Percentiles rank a stretch among this genome's conserved stretches.
These are phyloP conservation scores for Ophiostoma populinum DNA, from an alignment of 2,329 filamentous ascomycete species.

Conservation along the genomic window DNA sequence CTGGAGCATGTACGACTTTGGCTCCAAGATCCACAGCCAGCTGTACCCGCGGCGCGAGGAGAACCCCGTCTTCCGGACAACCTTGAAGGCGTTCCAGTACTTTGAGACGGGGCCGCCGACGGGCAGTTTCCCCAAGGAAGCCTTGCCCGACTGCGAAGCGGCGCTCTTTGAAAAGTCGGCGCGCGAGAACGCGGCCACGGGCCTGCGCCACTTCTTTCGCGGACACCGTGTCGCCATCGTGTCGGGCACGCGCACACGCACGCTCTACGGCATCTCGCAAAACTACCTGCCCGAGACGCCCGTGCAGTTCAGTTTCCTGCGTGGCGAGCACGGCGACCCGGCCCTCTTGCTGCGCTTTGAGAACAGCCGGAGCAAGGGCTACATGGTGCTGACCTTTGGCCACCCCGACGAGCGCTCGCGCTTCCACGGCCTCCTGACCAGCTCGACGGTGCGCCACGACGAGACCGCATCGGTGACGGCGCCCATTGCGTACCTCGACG, in stretches of 20 bases:
- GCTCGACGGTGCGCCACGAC: conserved; percentile 47
- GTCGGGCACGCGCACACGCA: conserved; percentile 61
- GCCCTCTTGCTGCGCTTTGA: conserved; percentile 55
- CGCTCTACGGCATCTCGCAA: conserved; percentile 60
- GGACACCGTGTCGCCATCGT: conserved; percentile 66
- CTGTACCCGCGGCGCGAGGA: conserved; percentile 56
- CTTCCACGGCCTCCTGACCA: conserved; percentile 57
- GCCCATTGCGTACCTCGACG: conserved; percentile 39
- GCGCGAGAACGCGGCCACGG: conserved; percentile 54
- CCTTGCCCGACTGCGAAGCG: conserved; percentile 52
- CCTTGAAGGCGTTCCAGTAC: conserved; percentile 61
- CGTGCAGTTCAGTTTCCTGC: conserved; percentile 61
- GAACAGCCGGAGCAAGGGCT: conserved; percentile 46
- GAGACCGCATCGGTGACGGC: conserved; percentile 59
- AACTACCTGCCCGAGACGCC: conserved; percentile 46
- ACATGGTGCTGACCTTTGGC: conserved; percentile 61
- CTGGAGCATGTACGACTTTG: conserved; percentile 76
- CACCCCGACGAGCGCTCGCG: conserved; percentile 52
- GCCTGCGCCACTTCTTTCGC: conserved; percentile 54
- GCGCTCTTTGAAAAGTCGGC: conserved; percentile 57
- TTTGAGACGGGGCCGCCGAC: conserved; percentile 56
- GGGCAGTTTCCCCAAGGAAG: conserved; percentile 58
- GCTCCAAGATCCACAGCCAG: conserved; percentile 54
- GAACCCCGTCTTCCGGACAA: conserved; percentile 47
- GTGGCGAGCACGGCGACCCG: conserved; percentile 51